Conservation (phyloP, 306 rosid species). For the Astragalus glycyphyllos region DNA sequence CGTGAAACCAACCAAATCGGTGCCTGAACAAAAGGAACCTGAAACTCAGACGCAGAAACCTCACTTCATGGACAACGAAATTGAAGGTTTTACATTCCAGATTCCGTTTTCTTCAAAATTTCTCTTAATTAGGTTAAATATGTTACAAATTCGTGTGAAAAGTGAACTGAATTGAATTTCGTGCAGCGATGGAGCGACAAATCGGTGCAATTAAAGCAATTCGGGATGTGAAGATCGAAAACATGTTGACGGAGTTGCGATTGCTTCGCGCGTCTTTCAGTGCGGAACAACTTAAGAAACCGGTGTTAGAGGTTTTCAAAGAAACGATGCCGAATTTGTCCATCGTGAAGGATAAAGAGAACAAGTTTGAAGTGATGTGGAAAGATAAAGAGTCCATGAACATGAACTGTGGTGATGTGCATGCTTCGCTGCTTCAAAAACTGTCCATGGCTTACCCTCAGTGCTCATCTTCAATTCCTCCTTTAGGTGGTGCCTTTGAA, state of each 20-base stretch:
- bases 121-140: too few species aligned
- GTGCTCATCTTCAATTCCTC: conserved; percentile 54
- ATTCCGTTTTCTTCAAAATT: background rate
- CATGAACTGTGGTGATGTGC: conserved; percentile 43
- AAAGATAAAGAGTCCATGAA: conserved; percentile 31
- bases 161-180: background rate
- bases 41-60: conserved; percentile 43
- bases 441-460: conserved; percentile 70
- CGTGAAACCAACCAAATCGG: conserved; percentile 38
- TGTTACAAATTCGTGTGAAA: background rate
- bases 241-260: conserved; percentile 66
- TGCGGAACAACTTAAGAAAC: conserved; percentile 65
- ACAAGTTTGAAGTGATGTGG: conserved; percentile 56
- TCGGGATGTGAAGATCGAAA: conserved; percentile 76
- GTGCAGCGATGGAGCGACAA: conserved; percentile 63
- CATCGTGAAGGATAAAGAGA: conserved; percentile 46
- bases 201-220: conserved; percentile 73
- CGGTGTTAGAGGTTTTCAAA: conserved; percentile 53
- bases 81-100: conserved; percentile 51
- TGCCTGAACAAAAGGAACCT: conserved; percentile 36
- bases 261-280: conserved; percentile 68
- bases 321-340: conserved; percentile 64
- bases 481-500: conserved; percentile 60
- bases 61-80: conserved; percentile 52
- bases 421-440: conserved; percentile 61